phyloP scores from a whole-genome alignment of 2,329 filamentous ascomycete species.

The Arthrobotrys musiformis region DNA sequence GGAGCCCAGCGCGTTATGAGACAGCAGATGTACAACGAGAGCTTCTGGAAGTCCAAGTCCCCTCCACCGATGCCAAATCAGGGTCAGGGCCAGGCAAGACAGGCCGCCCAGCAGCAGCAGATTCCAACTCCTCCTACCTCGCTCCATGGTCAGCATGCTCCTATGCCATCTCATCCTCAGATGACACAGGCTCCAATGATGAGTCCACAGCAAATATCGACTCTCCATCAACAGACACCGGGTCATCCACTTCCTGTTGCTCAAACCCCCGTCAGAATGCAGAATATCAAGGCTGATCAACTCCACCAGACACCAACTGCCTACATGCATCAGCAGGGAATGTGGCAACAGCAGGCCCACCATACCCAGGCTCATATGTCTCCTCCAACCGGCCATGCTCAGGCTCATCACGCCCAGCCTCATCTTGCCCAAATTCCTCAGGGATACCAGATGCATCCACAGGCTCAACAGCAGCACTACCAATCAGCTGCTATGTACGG shows the following conservation, averaged over 20 bases:
- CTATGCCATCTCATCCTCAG: constrained; percentile 63
- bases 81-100: constrained; percentile 19
- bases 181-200: constrained; percentile 62
- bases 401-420: constrained; percentile 61
- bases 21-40: constrained; percentile 77
- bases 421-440: constrained; percentile 63
- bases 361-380: constrained; percentile 73
- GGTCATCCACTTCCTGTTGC: constrained; percentile 66
- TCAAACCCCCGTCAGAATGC: constrained; percentile 69
- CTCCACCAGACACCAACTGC: constrained; percentile 71
- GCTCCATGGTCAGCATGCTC: constrained; percentile 67
- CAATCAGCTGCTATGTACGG: constrained; percentile 58
- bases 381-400: constrained; percentile 60
- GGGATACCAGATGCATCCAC: constrained; percentile 63
- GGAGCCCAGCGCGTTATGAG: constrained; percentile 83
- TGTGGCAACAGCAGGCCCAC: constrained; percentile 68
- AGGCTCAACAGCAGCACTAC: constrained; percentile 60
- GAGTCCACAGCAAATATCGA: constrained; percentile 72
- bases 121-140: constrained; percentile 71
- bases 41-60: constrained; percentile 77
- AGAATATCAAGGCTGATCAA: constrained; percentile 68
- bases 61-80: constrained; percentile 44
- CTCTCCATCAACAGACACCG: constrained; percentile 68
- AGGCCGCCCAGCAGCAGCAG: constrained; percentile 64
- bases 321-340: constrained; percentile 73